These are phyloP conservation scores for Mytilinidion resinicola DNA, from an alignment of 495 filamentous ascomycete species.

Conservation along the genomic window DNA sequence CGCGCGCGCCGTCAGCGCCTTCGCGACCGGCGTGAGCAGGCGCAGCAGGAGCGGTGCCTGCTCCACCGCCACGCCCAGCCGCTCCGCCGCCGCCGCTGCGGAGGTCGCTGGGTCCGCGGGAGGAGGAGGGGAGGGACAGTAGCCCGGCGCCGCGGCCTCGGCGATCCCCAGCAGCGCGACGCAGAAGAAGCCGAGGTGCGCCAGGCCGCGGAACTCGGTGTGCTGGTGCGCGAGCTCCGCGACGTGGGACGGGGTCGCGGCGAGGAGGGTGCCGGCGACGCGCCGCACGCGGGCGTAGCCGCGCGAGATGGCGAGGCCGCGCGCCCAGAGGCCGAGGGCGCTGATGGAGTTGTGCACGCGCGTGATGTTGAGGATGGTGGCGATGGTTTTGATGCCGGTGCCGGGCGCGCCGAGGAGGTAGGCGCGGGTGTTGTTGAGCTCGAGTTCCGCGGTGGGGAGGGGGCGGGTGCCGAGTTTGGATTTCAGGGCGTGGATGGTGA, in stretches of 20 bases:
- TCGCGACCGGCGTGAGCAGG: constrained; percentile 58
- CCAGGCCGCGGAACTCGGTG: constrained; percentile 50
- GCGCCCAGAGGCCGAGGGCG: constrained; percentile 51
- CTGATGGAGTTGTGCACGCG: constrained; percentile 57
- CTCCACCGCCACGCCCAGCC: background rate
- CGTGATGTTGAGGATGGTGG: constrained; percentile 62
- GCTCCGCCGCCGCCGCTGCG: background rate
- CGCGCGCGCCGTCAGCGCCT: constrained; percentile 55
- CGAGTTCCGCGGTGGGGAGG: constrained; percentile 65
- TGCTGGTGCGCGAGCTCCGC: constrained; percentile 51
- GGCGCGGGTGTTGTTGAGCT: constrained; percentile 53
- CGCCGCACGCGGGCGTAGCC: constrained; percentile 51
- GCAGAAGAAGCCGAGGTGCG: constrained; percentile 57
- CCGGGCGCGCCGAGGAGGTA: constrained; percentile 59
- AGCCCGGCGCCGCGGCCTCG: constrained; percentile 33
- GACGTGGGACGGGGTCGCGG: constrained; percentile 54
- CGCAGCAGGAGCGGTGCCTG: constrained; percentile 45
- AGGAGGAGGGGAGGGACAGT: constrained; percentile 5
- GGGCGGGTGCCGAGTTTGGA: constrained; percentile 64
- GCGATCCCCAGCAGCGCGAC: constrained; percentile 50
- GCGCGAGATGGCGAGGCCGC: constrained; percentile 56
- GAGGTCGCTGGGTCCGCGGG: constrained; percentile 15
- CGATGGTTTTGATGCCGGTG: constrained; percentile 58
- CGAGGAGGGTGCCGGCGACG: constrained; percentile 45
- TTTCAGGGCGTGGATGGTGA: constrained; percentile 63